Conservation (phyloP, 129 eudicot species). For the Chrysanthemum makinoi region DNA sequence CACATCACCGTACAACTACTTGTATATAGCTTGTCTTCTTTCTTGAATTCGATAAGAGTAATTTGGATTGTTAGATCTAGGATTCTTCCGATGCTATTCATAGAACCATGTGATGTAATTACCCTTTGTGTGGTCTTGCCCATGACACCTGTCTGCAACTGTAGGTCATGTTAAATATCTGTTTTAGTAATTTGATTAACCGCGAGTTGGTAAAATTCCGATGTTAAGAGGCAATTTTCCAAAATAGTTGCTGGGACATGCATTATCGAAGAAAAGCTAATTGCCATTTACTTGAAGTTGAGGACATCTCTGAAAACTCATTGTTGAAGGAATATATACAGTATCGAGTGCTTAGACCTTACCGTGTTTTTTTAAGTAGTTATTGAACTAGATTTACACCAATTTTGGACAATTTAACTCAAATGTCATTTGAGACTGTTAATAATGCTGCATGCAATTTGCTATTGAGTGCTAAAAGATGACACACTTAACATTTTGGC, state of each 20-base stretch:
- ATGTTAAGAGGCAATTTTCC: neutral
- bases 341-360: neutral
- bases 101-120: constrained; percentile 3
- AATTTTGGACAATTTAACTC: neutral
- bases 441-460: neutral
- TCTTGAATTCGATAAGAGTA: neutral
- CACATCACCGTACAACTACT: neutral
- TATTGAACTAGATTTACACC: too few relatives aligned
- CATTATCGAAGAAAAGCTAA: too few relatives aligned
- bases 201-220: neutral
- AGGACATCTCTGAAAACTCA: neutral
- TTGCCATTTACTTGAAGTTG: neutral
- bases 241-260: too few relatives aligned
- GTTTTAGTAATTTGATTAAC: neutral
- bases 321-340: neutral
- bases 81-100: neutral
- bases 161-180: neutral
- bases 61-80: too few relatives aligned
- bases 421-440: neutral
- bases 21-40: constrained; percentile 7
- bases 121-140: neutral
- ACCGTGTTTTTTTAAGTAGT: neutral
- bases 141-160: neutral
- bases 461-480: constrained; percentile 16
- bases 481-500: neutral